phyloP scores from a whole-genome alignment of 2,329 filamentous ascomycete genomes.

The Akanthomyces dipterigenus region DNA sequence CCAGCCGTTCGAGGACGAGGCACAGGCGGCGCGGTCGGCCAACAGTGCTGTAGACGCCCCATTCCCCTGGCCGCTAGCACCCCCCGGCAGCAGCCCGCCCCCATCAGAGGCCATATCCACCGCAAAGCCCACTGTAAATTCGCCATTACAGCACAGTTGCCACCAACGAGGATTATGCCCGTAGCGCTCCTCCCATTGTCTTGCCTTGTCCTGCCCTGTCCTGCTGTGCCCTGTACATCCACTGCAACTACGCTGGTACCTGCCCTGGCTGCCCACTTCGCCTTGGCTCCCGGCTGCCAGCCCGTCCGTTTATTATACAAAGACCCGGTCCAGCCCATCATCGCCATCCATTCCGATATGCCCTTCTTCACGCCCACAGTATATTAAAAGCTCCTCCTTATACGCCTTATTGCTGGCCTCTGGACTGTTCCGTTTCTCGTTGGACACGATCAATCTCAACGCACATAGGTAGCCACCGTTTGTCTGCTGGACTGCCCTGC shows the following conservation, averaged over 20 bases:
- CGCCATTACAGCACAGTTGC: neutral
- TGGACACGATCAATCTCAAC: neutral
- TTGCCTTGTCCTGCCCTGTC: neutral
- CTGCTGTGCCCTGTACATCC: neutral
- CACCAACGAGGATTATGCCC: neutral
- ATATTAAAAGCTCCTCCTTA: neutral
- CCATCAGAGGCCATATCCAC: neutral
- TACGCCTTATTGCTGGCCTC: neutral
- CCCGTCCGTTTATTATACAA: slow-evolving; percentile 6
- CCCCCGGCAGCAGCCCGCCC: neutral
- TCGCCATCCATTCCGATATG: slow-evolving; percentile 3
- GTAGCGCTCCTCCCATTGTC: neutral
- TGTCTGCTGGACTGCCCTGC: neutral
- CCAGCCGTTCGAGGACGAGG: neutral
- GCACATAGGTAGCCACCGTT: neutral
- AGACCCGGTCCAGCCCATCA: slow-evolving; percentile 17
- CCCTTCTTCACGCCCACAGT: neutral
- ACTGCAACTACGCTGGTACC: neutral
- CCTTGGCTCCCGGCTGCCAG: neutral
- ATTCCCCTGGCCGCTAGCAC: neutral
- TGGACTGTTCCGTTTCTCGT: neutral
- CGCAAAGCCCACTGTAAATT: neutral
- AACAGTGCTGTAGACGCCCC: neutral
- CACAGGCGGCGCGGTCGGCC: neutral
- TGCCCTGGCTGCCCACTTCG: neutral